A percentile compares a stretch with the other conserved stretches of the same genome.
phyloP scores from a whole-genome alignment of 257 asterid genomes.

The Solanum pimpinellifolium region DNA sequence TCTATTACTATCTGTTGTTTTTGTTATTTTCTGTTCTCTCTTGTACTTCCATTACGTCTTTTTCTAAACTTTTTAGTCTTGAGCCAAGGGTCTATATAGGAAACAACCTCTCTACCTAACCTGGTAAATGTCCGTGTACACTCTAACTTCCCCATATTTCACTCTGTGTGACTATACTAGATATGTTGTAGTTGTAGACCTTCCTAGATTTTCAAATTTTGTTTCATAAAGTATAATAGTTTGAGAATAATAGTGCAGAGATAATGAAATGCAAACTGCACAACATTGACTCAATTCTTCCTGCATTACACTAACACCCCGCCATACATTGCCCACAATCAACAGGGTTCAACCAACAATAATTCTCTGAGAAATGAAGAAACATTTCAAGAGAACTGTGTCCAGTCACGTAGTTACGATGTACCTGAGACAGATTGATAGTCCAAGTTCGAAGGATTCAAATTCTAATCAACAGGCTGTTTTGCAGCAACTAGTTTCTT shows the following conservation, averaged over 20 bases:
- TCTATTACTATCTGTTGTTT: neutral
- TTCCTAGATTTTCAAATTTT: neutral
- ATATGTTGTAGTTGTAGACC: neutral
- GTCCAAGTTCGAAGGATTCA: conserved; percentile 3
- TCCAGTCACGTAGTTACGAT: neutral
- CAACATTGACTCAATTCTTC: neutral
- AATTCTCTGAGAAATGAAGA: neutral
- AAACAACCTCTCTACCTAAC: neutral
- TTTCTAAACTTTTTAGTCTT: neutral
- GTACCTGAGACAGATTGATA: neutral
- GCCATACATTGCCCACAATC: neutral
- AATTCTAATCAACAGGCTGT: conserved; percentile 5
- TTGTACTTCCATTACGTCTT: neutral
- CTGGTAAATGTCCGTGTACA: neutral
- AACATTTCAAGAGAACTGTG: neutral
- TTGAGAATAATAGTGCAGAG: neutral
- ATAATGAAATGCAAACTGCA: neutral
- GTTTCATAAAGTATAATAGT: neutral
- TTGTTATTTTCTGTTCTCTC: neutral
- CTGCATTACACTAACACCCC: neutral
- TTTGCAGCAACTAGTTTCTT: conserved; percentile 31
- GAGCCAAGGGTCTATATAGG: neutral
- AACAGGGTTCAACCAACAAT: neutral
- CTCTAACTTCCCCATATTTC: neutral
- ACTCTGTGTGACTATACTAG: neutral